Evolutionary conservation across 2,329 filamentous ascomycete genomes (phyloP), one percentile per base, ranked within the genome.

Genomic region (Scedosporium dehoogii): DNA sequence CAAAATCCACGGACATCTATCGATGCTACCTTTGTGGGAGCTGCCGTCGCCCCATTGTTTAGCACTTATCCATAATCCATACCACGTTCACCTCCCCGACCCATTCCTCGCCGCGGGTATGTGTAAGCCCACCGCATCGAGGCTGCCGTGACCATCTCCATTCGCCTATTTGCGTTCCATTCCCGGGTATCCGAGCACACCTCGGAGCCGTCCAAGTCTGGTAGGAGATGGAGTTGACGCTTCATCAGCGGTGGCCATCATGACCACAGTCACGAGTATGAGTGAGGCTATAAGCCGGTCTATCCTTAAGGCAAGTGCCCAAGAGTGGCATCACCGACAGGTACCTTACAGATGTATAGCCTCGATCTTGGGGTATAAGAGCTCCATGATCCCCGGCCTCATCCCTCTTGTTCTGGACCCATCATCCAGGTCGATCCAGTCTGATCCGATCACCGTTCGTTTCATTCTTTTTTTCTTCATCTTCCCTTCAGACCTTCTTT

Each of bases 371-470:
- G 18, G 10, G 33, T 60, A 60, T 60, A 60, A 60, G 42, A 33
- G 42, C 6, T 27, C 18, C 29, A 25, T 53, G 25, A 23, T 18
- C 46, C 59, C 59, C 38, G 10, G 6, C 18, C 21, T 21, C 33
- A 27, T 14, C 25, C 25, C 14, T 18, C 48, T 48, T 12, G 27
- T 29, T 44, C 44, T 55, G 23, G n/a, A 7, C 44, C 42, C 44
- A 60, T 33, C 59, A 60, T 41, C 59, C 59, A 44, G 33, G 23
- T 53, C 59, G 44, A 48, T 51, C 58, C 44, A 41, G 18, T 60
- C 44, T 41, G 23, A 48, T 51, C 4, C 42, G 23, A 41, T 41
- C 42, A 48, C 23, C 58, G 5, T 58, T 41, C 56, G 5, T 4
- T 42, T 42, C 27, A 12, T 51, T 60, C 25, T 33, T 53, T 29